Conservation (phyloP, 2,329 filamentous ascomycete species). For the Diplodia intermedia region DNA sequence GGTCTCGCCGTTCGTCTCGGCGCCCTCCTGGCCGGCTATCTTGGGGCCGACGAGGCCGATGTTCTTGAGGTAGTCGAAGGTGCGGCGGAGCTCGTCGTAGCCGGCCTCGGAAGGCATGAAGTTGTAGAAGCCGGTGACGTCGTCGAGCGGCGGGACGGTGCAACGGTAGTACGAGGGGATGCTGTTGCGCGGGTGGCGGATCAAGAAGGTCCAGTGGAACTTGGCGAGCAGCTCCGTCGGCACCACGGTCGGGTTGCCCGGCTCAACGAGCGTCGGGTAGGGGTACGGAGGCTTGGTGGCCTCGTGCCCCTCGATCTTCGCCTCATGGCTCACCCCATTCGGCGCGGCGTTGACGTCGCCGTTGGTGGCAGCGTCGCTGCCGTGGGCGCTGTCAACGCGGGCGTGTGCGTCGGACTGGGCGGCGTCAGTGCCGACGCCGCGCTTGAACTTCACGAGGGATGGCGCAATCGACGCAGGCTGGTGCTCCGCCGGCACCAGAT, state of each 20-base stretch:
- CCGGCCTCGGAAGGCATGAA: constrained; percentile 91
- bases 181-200: constrained; percentile 89
- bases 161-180: constrained; percentile 96
- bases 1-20: constrained; percentile 14
- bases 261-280: constrained; percentile 65
- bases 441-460: constrained; percentile 69
- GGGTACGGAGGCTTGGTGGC: constrained; percentile 59
- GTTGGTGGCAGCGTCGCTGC: constrained; percentile 38
- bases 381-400: constrained; percentile 42
- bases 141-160: constrained; percentile 84
- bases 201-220: constrained; percentile 96
- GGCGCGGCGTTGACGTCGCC: constrained; percentile 38
- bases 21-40: constrained; percentile 56
- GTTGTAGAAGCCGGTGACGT: constrained; percentile 81
- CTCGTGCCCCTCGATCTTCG: constrained; percentile 32
- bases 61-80: constrained; percentile 83
- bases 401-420: constrained; percentile 35
- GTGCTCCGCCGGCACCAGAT: constrained; percentile 78
- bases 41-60: constrained; percentile 74
- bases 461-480: constrained; percentile 75
- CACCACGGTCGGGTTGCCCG: constrained; percentile 83
- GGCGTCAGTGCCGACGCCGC: constrained; percentile 64
- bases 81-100: constrained; percentile 82
- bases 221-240: constrained; percentile 74
- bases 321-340: constrained; percentile 43